Evolutionary conservation across 352 stramenopile species (phyloP).

Genomic region (Globisporangium okanoganense): DNA sequence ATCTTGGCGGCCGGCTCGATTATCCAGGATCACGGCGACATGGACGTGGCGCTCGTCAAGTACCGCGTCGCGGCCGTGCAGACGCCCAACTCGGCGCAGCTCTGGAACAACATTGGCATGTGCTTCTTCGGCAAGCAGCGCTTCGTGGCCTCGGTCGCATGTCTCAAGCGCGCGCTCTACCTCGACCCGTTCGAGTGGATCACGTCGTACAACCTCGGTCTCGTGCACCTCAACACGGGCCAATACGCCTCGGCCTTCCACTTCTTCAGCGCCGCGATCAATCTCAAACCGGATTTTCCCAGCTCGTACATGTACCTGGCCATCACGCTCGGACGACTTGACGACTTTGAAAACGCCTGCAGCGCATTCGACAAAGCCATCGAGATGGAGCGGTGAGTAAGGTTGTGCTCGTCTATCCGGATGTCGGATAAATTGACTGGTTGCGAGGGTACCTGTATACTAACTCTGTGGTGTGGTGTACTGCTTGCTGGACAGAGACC

Average conservation of each 20-base stretch:
- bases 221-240: conserved; percentile 91
- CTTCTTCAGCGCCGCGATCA: conserved; percentile 89
- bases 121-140: conserved; percentile 93
- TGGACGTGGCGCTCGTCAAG: conserved; percentile 94
- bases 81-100: conserved; percentile 89
- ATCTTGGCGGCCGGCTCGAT: conserved; percentile 91
- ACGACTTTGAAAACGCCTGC: conserved; percentile 92
- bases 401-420: neutral
- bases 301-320: conserved; percentile 93
- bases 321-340: conserved; percentile 84
- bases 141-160: conserved; percentile 84
- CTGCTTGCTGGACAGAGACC: conserved; percentile 49
- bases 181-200: conserved; percentile 95
- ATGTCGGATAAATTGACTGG: conserved; percentile 3
- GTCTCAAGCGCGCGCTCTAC: conserved; percentile 90
- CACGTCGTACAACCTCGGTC: conserved; percentile 91
- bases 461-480: neutral
- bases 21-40: conserved; percentile 92
- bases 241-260: conserved; percentile 94
- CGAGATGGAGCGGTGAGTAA: conserved; percentile 78
- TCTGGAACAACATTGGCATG: conserved; percentile 97
- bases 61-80: conserved; percentile 91
- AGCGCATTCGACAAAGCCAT: conserved; percentile 91
- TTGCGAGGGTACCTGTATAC: conserved; percentile 2
- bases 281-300: conserved; percentile 85